Percentiles rank a stretch among this genome's conserved stretches.
phyloP scores from a whole-genome alignment of 192 early-diverging fungal species.

The Entrophospora sp. region DNA sequence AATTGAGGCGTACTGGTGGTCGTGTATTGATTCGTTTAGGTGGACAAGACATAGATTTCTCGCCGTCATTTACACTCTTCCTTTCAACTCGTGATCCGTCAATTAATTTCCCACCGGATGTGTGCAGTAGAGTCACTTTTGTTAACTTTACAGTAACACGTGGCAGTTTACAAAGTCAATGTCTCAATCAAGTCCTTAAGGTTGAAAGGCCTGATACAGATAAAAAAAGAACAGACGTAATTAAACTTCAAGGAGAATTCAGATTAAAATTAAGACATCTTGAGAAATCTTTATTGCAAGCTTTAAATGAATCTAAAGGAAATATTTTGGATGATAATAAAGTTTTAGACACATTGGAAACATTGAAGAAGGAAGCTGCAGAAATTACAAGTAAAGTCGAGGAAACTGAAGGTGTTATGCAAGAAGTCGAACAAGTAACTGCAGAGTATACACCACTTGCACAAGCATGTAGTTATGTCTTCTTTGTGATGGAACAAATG shows the following conservation, averaged over 20 bases:
- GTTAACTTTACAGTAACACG: conserved; percentile 99
- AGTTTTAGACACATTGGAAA: conserved; percentile 89
- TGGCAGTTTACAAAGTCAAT: conserved; percentile 93
- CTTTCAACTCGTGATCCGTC: conserved; percentile 91
- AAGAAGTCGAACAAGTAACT: conserved; percentile 91
- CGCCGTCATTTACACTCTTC: conserved; percentile 91
- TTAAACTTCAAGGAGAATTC: conserved; percentile 96
- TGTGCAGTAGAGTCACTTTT: conserved; percentile 95
- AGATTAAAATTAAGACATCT: conserved; percentile 84
- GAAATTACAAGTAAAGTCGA: conserved; percentile 88
- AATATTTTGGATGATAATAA: conserved; percentile 98
- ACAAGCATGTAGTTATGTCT: conserved; percentile 82
- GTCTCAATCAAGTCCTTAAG: conserved; percentile 91
- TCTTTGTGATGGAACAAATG: conserved; percentile 96
- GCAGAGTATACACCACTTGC: conserved; percentile 86
- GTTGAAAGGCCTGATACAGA: conserved; percentile 95
- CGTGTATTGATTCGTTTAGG: conserved; percentile 94
- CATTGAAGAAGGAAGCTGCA: conserved; percentile 90
- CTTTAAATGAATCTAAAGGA: conserved; percentile 89
- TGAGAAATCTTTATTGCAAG: conserved; percentile 87
- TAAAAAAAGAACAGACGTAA: conserved; percentile 78
- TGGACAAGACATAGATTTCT: conserved; percentile 97
- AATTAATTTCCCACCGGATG: conserved; percentile 89
- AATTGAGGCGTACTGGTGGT: conserved; percentile 91
- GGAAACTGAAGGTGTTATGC: conserved; percentile 90